Conservation (phyloP, 208 protist species). For the Acanthamoeba lenticulata region DNA sequence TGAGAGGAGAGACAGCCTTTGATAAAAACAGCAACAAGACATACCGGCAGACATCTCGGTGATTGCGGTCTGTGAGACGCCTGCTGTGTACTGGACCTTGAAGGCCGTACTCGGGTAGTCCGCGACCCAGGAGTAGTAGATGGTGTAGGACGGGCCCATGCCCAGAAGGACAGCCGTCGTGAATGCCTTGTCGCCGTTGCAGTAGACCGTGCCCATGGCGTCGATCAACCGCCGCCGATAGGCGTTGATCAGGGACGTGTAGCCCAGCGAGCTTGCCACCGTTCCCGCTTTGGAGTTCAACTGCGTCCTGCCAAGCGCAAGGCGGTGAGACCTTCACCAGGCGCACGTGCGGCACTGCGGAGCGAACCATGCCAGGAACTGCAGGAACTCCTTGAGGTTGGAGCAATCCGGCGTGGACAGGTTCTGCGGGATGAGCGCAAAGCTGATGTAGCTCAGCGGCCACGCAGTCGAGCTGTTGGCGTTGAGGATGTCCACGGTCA, state of each 20-base stretch:
- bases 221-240: background rate
- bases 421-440: background rate
- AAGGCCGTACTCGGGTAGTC: background rate
- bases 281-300: background rate
- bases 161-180: background rate
- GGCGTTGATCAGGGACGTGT: background rate
- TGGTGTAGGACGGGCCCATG: background rate
- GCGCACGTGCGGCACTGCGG: background rate
- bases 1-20: no score
- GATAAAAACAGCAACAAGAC: background rate
- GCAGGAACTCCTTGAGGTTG: background rate
- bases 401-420: background rate
- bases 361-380: background rate
- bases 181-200: background rate
- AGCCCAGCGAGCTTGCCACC: background rate
- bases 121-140: background rate
- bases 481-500: background rate
- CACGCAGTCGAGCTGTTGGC: background rate
- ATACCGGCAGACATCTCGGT: background rate
- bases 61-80: background rate
- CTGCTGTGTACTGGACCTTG: background rate
- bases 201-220: conserved; percentile 18
- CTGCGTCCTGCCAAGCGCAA: background rate
- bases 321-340: no score
- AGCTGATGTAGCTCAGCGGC: background rate